These are phyloP conservation scores for Quercus phellos DNA, from an alignment of 331 rosid species.

Conservation along the genomic window DNA sequence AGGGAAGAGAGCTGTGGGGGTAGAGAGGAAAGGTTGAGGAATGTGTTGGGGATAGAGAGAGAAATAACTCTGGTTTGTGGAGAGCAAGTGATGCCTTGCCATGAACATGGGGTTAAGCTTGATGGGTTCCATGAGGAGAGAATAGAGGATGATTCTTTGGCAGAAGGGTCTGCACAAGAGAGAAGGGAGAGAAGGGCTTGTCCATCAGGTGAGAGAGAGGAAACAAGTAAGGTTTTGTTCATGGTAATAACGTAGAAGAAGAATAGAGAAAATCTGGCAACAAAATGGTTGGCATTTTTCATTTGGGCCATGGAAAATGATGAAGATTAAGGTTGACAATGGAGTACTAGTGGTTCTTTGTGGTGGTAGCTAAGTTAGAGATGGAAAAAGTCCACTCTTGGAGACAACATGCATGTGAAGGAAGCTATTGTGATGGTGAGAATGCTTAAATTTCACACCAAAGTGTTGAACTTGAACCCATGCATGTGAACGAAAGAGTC, in stretches of 20 bases:
- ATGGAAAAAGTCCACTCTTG: constrained; percentile 45
- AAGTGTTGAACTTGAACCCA: constrained; percentile 38
- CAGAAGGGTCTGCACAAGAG: constrained; percentile 33
- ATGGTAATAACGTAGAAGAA: constrained; percentile 24
- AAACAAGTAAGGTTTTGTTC: constrained; percentile 24
- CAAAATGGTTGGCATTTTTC: constrained; percentile 17
- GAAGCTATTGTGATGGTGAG: constrained; percentile 24
- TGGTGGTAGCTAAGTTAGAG: constrained; percentile 29
- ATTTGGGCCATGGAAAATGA: constrained; percentile 29
- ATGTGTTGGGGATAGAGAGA: constrained; percentile 64
- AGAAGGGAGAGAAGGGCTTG: constrained; percentile 72
- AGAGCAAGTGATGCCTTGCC: constrained; percentile 85
- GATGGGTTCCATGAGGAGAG: constrained; percentile 77
- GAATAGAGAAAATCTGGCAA: constrained; percentile 19
- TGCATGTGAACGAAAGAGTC: constrained; percentile 64
- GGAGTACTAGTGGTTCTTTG: constrained; percentile 8
- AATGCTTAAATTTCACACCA: constrained; percentile 68
- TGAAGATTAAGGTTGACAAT: constrained; percentile 20
- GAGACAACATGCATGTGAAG: constrained; percentile 71
- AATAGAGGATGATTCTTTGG: constrained; percentile 40
- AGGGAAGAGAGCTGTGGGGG: constrained; percentile 69
- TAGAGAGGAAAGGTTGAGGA: constrained; percentile 64
- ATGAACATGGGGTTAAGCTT: constrained; percentile 73
- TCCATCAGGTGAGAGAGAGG: constrained; percentile 75
- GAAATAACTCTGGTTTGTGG: constrained; percentile 81